These are phyloP conservation scores for Petunia axillaris DNA, from an alignment of 257 asterid species.

Conservation along the genomic window DNA sequence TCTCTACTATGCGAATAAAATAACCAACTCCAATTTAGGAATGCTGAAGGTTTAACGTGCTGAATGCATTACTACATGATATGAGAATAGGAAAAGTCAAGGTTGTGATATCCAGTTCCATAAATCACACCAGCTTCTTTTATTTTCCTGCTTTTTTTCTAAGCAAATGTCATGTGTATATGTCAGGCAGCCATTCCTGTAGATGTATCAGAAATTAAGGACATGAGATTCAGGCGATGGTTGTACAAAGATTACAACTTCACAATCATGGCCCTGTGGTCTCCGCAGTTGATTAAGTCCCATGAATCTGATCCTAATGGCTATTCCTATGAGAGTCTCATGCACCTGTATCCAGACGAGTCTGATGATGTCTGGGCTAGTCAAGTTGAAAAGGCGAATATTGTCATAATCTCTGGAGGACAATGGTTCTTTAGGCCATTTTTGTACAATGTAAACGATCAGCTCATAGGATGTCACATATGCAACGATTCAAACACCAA, in stretches of 20 bases:
- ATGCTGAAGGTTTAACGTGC: neutral
- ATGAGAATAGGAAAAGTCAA: neutral
- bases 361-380: constrained; percentile 31
- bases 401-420: constrained; percentile 31
- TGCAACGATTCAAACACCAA: constrained; percentile 49
- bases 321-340: constrained; percentile 21
- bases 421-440: constrained; percentile 53
- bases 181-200: constrained; percentile 28
- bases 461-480: constrained; percentile 48
- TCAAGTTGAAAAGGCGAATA: constrained; percentile 26
- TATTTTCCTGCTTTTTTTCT: neutral
- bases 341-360: constrained; percentile 29
- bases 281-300: constrained; percentile 32
- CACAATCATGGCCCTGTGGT: constrained; percentile 32
- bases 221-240: constrained; percentile 36
- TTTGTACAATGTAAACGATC: constrained; percentile 37
- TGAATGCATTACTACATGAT: neutral
- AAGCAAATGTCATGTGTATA: neutral
- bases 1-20: neutral
- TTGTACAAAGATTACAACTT: constrained; percentile 29
- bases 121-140: neutral
- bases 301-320: constrained; percentile 21
- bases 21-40: neutral
- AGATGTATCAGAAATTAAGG: constrained; percentile 21
- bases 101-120: neutral